These are phyloP conservation scores for Candida succiphila DNA, from an alignment of 805 yeast species.

Conservation along the genomic window DNA sequence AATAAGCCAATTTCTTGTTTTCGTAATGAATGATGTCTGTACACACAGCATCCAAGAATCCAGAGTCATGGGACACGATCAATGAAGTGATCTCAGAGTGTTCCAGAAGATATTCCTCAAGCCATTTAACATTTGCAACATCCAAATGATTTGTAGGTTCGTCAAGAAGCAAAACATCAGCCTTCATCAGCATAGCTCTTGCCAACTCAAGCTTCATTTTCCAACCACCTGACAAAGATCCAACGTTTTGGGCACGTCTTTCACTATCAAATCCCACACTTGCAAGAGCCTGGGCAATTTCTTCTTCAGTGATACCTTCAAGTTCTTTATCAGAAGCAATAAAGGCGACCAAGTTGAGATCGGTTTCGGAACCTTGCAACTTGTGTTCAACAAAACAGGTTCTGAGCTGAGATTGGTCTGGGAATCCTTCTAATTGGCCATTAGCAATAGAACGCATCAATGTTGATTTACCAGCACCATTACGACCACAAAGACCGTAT, in stretches of 20 bases:
- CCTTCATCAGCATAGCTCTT: conserved; percentile 97
- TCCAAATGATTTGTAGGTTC: conserved; percentile 99
- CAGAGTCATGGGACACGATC: conserved; percentile 97
- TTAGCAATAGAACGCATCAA: conserved; percentile 94
- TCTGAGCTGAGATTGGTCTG: conserved; percentile 72
- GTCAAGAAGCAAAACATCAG: conserved; percentile 87
- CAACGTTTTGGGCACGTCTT: conserved; percentile 84
- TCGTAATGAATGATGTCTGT: conserved; percentile 96
- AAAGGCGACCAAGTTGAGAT: conserved; percentile 77
- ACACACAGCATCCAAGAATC: conserved; percentile 90
- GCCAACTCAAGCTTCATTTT: conserved; percentile 97
- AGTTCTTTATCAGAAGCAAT: conserved; percentile 86
- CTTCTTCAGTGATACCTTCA: conserved; percentile 48
- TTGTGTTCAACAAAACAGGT: conserved; percentile 98
- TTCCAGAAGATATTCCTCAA: conserved; percentile 73
- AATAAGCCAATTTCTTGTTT: conserved; percentile 86
- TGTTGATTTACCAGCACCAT: conserved; percentile 98
- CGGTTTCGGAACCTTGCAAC: conserved; percentile 90
- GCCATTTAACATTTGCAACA: conserved; percentile 88
- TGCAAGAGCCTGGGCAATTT: conserved; percentile 65
- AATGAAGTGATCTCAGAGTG: conserved; percentile 86
- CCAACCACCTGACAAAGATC: conserved; percentile 98
- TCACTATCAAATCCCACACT: conserved; percentile 89
- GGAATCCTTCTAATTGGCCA: conserved; percentile 97
- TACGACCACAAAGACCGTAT: conserved; percentile 96